Evolutionary conservation across 768 basidiomycete species (phyloP), one percentile per base, ranked within the genome.

Genomic region (Mycena floridula): DNA sequence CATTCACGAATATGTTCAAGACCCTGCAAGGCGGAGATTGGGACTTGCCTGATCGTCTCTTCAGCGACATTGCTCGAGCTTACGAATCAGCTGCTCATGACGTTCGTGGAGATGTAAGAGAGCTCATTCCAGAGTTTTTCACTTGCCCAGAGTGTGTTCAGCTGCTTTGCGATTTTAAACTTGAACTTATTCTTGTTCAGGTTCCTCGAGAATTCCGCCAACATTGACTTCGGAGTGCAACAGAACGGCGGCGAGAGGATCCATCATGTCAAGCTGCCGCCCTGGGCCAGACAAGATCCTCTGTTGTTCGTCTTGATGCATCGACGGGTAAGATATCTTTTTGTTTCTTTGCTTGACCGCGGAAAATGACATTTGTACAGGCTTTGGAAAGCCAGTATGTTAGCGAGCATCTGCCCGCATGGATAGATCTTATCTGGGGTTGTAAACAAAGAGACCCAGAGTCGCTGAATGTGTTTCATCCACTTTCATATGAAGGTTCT

Each of bases 351-450:
- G 25, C 23, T 37, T 16, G n/a, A 37, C 24, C 32, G 36, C 13
- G 11, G 7, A 12, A 3, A 35, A 46, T 28, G 43, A 24, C 20
- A 24, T 32, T 25, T 40, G 40, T 26, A 3, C 37, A 91, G 88
- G 91, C 91, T 0, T 71, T 95, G 16, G 92, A 97, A 64, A 93
- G 90, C 51, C 76, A 84, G 37, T 77, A 82, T 52, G 93, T 92
- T 43, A 91, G 89, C 64, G 79, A 87, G 50, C 73, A 86, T 51
- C 70, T 97, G 9, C 82, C 87, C 0, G 74, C 77, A 8, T 96
- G 94, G 93, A 94, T 97, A 51, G 94, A 97, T 56, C 73, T 96
- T 24, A 88, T 94, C 42, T 97, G 93, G 89, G 89, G 89, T 26
- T 79, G 65, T 60, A 88, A 88, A 49, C 89, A 95, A 69, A 80